Base-by-base conservation (phyloP, 192 early-diverging fungal genomes). In the Podila epigama region DNA sequence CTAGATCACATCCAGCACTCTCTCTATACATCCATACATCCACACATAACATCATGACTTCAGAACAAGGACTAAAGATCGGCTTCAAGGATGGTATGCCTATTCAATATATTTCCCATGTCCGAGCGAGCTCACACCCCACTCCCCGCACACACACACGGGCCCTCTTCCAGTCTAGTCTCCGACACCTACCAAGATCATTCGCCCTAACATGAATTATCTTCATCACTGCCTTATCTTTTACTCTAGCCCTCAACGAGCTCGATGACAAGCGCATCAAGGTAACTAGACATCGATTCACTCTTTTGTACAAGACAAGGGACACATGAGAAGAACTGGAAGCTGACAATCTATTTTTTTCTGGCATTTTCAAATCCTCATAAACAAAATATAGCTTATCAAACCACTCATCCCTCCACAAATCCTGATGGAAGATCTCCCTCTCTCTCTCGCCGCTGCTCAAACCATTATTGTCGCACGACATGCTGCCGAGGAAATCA, bases 251-350 rank as follows among this genome's bases (percentile, higher is more conserved):
- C 15, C 86, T 97, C 22, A 97, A 97, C 79, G 96, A 96, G 79
- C 90, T 96, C 61, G 96, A 97, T 77, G 95, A 97, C 70, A 91
- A 91, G 68, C 86, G 94, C 53, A 96, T 97, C 80, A 85, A 85
- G n/a, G n/a, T n/a, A n/a, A n/a, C n/a, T n/a, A n/a, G n/a, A n/a
- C n/a, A n/a, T n/a, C n/a, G n/a, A n/a, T n/a, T n/a, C n/a, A n/a
- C n/a, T n/a, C n/a, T n/a, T n/a, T n/a, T n/a, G n/a, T n/a, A n/a
- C n/a, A n/a, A n/a, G n/a, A n/a, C n/a, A n/a, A n/a, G n/a, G n/a
- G n/a, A n/a, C n/a, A n/a, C n/a, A n/a, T n/a, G n/a, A n/a, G n/a
- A n/a, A n/a, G n/a, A n/a, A n/a, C n/a, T n/a, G n/a, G n/a, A n/a
- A n/a, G n/a, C n/a, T n/a, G n/a, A n/a, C n/a, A n/a, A n/a, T n/a